Evolutionary conservation across 1,284 basidiomycete species (phyloP), one percentile per base, ranked within the genome.

Genomic region (Trichosporon ovoides): DNA sequence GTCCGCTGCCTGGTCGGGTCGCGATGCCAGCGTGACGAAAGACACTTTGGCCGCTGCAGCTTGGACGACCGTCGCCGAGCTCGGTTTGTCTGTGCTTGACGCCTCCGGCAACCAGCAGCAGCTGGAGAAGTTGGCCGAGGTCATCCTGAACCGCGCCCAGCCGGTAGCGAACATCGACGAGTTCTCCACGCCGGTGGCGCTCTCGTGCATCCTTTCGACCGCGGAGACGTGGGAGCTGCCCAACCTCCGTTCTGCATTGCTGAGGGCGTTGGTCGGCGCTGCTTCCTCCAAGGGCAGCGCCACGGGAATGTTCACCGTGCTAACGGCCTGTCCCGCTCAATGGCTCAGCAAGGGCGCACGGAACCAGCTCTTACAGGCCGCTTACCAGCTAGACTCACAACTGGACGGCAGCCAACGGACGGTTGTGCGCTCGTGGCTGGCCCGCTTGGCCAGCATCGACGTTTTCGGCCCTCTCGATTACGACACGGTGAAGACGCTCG

Each of bases 31-130:
- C 11, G 59, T 60, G 2, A 37, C 51, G 7, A 31, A 52, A 11
- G 56, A 48, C 24, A 49, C 52, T 11, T 57, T 65, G 12, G 53
- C 52, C 11, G 53, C 63, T 9, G 67, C 67, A 16, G 49, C 61
- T 7, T 71, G 68, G 68, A 59, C 63, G 2, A 14, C 63, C 5
- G 24, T 65, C 2, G 66, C 65, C 4, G 58, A 67, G 36, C 52
- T 56, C 11, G 67, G 68, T 1, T 19, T 71, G 13, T n/a, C 56
- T 7, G 51, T 63, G 2, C 59, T 70, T 14, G 65, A 69, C 6
- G 37, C 28, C 7, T 12, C 51, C 3, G 61, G 50, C 1, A 59
- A 19, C 19, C 5, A 34, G 10, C 24, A 52, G 5, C 61, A 62
- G 58, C 58, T 65, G n/a, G 56, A 62, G 37, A 34, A 31, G 14